These are phyloP conservation scores for Cercospora sesami DNA, from an alignment of 2,329 filamentous ascomycete genomes.

Conservation along the genomic window DNA sequence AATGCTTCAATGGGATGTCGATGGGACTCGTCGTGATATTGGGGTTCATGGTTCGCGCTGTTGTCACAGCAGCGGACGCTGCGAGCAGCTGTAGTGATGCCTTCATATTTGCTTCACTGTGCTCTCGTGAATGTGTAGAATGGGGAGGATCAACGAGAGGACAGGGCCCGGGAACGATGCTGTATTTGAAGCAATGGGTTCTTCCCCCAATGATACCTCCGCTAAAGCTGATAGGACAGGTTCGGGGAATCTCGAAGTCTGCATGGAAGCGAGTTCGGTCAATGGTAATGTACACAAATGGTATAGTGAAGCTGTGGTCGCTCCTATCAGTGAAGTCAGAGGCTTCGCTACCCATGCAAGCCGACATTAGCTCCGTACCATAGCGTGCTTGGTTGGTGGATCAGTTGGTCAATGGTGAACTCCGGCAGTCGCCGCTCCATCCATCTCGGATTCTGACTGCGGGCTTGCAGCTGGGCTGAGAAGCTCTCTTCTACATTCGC, in stretches of 20 bases:
- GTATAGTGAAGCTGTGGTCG: neutral
- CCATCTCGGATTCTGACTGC: neutral
- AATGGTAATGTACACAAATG: neutral
- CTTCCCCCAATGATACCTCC: neutral
- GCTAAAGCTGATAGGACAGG: conserved; percentile 4
- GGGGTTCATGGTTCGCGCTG: neutral
- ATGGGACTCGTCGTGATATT: neutral
- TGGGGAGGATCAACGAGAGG: neutral
- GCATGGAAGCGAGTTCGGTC: neutral
- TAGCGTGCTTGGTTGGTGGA: neutral
- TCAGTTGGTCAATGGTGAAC: neutral
- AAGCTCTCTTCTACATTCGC: neutral
- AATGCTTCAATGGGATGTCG: conserved; percentile 18
- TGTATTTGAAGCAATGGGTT: neutral
- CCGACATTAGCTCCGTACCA: conserved; percentile 8
- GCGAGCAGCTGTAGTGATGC: neutral
- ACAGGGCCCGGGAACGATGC: neutral
- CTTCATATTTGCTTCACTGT: neutral
- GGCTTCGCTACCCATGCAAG: conserved; percentile 6
- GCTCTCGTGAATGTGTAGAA: neutral
- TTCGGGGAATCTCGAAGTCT: neutral
- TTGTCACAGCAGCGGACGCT: neutral
- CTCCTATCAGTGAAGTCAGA: conserved; percentile 15
- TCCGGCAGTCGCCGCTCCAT: neutral
- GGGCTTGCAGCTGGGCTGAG: neutral